Percentiles rank a stretch among this genome's conserved stretches.
Conservation (phyloP, 2,329 filamentous ascomycete genomes). For the Penicillium griseofulvum region DNA sequence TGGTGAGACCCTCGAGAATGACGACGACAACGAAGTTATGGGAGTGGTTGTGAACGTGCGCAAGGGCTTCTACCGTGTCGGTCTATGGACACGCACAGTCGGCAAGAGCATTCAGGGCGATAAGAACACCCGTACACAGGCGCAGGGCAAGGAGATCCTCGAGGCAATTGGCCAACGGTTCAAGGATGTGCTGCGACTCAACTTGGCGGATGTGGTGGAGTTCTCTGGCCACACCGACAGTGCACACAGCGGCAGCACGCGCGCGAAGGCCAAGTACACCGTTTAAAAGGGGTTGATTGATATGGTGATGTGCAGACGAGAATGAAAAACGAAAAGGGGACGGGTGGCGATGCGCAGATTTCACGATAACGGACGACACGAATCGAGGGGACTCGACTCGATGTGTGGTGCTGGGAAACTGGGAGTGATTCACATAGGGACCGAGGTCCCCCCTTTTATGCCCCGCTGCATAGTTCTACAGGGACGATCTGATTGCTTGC, state of each 20-base stretch:
- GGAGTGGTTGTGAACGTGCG: slow-evolving; percentile 98
- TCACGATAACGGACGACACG: slow-evolving; percentile 11
- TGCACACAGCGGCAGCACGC: slow-evolving; percentile 86
- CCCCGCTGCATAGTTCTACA: slow-evolving; percentile 22
- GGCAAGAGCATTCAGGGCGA: slow-evolving; percentile 78
- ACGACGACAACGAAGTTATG: slow-evolving; percentile 95
- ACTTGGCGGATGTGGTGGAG: slow-evolving; percentile 74
- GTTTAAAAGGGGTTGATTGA: slow-evolving; percentile 54
- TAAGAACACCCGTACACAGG: slow-evolving; percentile 68
- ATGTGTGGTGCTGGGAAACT: slow-evolving; percentile 7
- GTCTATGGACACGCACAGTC: slow-evolving; percentile 93
- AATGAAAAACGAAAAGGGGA: slow-evolving; percentile 17
- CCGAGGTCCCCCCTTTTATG: slow-evolving; percentile 19
- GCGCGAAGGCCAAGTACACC: slow-evolving; percentile 90
- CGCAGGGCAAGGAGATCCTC: slow-evolving; percentile 83
- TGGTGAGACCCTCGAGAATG: slow-evolving; percentile 93
- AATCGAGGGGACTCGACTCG: slow-evolving; percentile 10
- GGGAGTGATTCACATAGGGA: slow-evolving; percentile 16
- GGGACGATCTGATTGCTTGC: slow-evolving; percentile 31
- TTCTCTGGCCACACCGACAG: slow-evolving; percentile 97
- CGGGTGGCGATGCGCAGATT: slow-evolving; percentile 4
- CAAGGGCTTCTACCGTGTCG: slow-evolving; percentile 96
- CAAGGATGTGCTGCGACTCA: slow-evolving; percentile 86
- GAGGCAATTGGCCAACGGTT: slow-evolving; percentile 82
- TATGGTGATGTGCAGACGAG: slow-evolving; percentile 16